phyloP scores from a whole-genome alignment of 2,329 filamentous ascomycete species.

The Botrytis hyacinthi region DNA sequence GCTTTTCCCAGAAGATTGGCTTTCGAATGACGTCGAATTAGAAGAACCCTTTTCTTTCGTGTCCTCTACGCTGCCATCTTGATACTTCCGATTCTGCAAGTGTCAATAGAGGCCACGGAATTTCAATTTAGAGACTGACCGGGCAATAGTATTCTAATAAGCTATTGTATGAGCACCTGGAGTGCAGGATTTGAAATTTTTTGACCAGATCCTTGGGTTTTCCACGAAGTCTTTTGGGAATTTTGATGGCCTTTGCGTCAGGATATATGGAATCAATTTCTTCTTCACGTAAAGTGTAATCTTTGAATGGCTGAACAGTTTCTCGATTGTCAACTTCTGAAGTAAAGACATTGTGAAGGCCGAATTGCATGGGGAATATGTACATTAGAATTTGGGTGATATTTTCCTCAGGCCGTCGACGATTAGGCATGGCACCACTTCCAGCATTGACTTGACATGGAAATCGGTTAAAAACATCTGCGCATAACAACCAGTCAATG shows the following conservation, averaged over 20 bases:
- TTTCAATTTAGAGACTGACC: slow-evolving; percentile 29
- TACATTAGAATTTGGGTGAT: slow-evolving; percentile 81
- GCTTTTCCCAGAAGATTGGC: slow-evolving; percentile 25
- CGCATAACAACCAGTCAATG: slow-evolving; percentile 26
- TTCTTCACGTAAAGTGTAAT: slow-evolving; percentile 81
- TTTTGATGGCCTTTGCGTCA: slow-evolving; percentile 35
- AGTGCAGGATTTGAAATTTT: slow-evolving; percentile 68
- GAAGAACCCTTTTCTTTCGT: slow-evolving; percentile 27
- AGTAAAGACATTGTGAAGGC: slow-evolving; percentile 88
- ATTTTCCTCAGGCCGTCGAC: slow-evolving; percentile 40
- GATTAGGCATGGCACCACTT: background rate
- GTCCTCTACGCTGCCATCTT: background rate
- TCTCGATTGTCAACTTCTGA: slow-evolving; percentile 61
- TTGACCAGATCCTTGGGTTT: slow-evolving; percentile 56
- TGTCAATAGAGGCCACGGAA: slow-evolving; percentile 16
- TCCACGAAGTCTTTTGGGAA: slow-evolving; percentile 70
- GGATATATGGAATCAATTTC: slow-evolving; percentile 58
- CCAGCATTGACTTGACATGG: slow-evolving; percentile 33
- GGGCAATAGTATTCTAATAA: slow-evolving; percentile 82
- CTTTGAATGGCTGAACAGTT: slow-evolving; percentile 72
- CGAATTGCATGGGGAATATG: slow-evolving; percentile 88
- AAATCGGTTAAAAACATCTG: slow-evolving; percentile 79
- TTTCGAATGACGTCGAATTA: slow-evolving; percentile 30
- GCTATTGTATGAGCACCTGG: slow-evolving; percentile 74
- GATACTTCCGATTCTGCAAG: slow-evolving; percentile 21